Conservation (phyloP, 1,284 basidiomycete genomes). For the Ganoderma boninense region DNA sequence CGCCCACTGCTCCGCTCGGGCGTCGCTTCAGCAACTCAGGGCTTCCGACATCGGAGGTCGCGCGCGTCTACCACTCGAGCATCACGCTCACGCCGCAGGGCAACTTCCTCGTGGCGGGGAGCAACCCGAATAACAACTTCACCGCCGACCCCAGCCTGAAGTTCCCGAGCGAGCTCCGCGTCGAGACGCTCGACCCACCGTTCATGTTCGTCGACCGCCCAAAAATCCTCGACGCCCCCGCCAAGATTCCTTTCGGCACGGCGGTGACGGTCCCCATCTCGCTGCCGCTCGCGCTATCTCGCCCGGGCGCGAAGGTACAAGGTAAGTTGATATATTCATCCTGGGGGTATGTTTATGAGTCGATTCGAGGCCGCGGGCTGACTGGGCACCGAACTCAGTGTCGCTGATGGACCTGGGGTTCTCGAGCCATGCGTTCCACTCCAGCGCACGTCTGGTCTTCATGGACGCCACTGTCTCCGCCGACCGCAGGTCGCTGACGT, state of each 20-base stretch:
- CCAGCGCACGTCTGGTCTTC: constrained; percentile 55
- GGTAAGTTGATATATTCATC: constrained; percentile 32
- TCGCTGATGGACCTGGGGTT: constrained; percentile 57
- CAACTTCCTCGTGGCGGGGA: constrained; percentile 57
- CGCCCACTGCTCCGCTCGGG: constrained; percentile 54
- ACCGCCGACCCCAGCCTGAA: constrained; percentile 34
- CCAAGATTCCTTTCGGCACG: constrained; percentile 49
- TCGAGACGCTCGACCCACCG: constrained; percentile 59
- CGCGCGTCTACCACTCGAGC: constrained; percentile 55
- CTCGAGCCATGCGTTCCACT: constrained; percentile 55
- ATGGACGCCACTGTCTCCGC: constrained; percentile 48
- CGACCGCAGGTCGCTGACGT: constrained; percentile 47
- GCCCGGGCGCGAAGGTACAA: constrained; percentile 42
- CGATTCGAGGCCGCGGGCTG: neutral
- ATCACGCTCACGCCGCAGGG: constrained; percentile 50
- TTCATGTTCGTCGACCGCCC: constrained; percentile 51
- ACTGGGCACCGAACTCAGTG: constrained; percentile 32
- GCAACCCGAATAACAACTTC: constrained; percentile 57
- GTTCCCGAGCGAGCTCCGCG: constrained; percentile 53
- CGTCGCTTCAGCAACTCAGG: constrained; percentile 54
- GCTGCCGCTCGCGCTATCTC: constrained; percentile 41
- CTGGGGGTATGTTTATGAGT: too few species aligned
- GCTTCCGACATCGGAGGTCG: constrained; percentile 54
- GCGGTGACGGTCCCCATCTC: constrained; percentile 47
- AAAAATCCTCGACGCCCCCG: constrained; percentile 44